Base-by-base conservation (phyloP, 495 filamentous ascomycete species). In the Neurospora discreta region DNA sequence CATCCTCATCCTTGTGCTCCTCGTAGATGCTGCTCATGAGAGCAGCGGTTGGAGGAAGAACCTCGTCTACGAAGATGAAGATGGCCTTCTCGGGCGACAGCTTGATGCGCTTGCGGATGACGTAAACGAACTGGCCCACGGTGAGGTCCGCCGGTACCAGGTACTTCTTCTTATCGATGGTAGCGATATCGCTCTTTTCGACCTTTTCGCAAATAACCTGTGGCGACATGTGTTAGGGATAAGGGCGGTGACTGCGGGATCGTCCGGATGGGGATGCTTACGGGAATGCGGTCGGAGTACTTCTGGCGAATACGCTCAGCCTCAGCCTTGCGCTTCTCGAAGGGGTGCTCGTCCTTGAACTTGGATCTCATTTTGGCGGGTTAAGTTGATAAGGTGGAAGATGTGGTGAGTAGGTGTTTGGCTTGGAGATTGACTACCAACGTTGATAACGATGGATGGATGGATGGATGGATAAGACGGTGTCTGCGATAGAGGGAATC, bases 91-190 rank as follows among this genome's bases (percentile, higher is more conserved):
- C 95, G 9, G 95, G 95, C 13, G 94, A 97, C 70, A 99, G 87
- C 92, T 99, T 99, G 86, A 99, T 99, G 76, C 95, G 91, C 88
- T 99, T 99, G 81, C 95, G 93, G 84, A 99, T 99, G 68, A 99
- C 95, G 82, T 99, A 99, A 85, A 99, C 95, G 81, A 99, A 99
- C 90, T 99, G 95, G 76, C 95, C 95, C 46, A 99, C 95, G 71
- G 96, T 99, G 75, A 99, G 90, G 80, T 99, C 95, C 72, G 95
- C 93, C 1, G 95, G 95, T 20, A 99, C 95, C 9, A 99, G 89
- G 79, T 99, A 99, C 86, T 99, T 99, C 90, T 99, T 99, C 90
- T 99, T 99, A 86, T 99, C 95, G 88, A 99, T 99, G 72, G 96
- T 99, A 46, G 95, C 95, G 77, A 99, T 99, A 80, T 99, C 95